Evolutionary conservation across 1,139 yeast species (phyloP).

Genomic region (Saccharomyces hybrid): DNA sequence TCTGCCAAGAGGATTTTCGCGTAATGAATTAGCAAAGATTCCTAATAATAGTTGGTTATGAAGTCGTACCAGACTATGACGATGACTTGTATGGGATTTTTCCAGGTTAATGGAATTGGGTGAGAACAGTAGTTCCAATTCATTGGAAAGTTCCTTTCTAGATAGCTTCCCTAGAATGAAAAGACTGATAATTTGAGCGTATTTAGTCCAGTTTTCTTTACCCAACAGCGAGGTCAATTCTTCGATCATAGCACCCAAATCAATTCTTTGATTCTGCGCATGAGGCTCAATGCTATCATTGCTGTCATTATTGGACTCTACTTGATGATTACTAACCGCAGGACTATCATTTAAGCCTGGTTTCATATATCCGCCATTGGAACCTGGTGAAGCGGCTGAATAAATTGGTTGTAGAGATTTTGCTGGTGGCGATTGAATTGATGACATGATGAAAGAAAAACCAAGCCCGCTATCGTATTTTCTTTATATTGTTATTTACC

Average conservation of each 20-base stretch:
- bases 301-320: neutral
- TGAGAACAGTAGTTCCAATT: conserved; percentile 24
- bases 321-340: neutral
- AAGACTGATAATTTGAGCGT: conserved; percentile 69
- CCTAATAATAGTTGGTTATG: conserved; percentile 80
- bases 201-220: conserved; percentile 67
- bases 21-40: conserved; percentile 74
- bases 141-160: conserved; percentile 51
- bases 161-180: conserved; percentile 77
- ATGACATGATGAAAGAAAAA: neutral
- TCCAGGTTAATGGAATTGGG: conserved; percentile 16
- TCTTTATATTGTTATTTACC: neutral
- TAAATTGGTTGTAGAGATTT: conserved; percentile 3
- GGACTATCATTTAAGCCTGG: conserved; percentile 5
- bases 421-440: conserved; percentile 2
- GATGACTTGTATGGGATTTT: conserved; percentile 1
- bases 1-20: conserved; percentile 37
- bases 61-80: conserved; percentile 34
- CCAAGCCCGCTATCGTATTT: neutral
- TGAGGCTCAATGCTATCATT: conserved; percentile 1
- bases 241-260: conserved; percentile 62
- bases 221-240: conserved; percentile 71
- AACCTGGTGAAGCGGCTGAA: conserved; percentile 4
- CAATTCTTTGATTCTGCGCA: conserved; percentile 43
- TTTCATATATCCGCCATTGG: conserved; percentile 3